Evolutionary conservation across 164 flowering plant genomes (phyloP).

Genomic region (Akebia trifoliata): DNA sequence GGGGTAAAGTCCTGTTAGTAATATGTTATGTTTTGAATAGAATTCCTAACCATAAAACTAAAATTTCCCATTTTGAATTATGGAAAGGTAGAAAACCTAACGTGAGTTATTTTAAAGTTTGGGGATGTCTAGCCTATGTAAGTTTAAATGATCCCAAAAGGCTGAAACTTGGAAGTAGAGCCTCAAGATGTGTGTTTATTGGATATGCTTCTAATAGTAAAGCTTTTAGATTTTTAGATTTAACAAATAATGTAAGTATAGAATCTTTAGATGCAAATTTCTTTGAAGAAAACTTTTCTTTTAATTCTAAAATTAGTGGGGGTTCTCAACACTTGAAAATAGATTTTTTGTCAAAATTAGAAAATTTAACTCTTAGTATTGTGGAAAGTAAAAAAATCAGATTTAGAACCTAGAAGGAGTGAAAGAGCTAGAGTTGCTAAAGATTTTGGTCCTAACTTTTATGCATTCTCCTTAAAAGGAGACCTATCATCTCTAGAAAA

Average conservation of each 20-base stretch:
- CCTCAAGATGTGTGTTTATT: not conserved
- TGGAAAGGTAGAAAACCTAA: too few species aligned
- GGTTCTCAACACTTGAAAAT: too few species aligned
- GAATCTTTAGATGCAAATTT: not conserved
- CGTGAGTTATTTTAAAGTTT: too few species aligned
- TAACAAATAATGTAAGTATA: not conserved
- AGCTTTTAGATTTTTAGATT: too few species aligned
- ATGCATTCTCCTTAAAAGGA: not conserved
- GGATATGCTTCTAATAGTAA: not conserved
- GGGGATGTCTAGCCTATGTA: too few species aligned
- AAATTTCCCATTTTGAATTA: too few species aligned
- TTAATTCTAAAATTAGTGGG: not conserved
- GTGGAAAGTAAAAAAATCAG: too few species aligned
- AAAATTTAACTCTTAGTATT: not conserved
- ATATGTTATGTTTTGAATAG: too few species aligned
- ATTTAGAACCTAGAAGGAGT: conserved; percentile 1
- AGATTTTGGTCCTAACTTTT: not conserved
- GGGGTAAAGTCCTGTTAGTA: too few species aligned
- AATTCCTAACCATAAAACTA: too few species aligned
- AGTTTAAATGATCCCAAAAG: too few species aligned
- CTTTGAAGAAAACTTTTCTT: not conserved
- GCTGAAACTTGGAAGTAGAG: too few species aligned
- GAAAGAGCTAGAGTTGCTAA: not conserved
- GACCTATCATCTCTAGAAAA: not conserved
- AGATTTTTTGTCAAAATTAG: not conserved